These are phyloP conservation scores for Neofusicoccum ribis DNA, from an alignment of 2,329 filamentous ascomycete species.

Conservation along the genomic window DNA sequence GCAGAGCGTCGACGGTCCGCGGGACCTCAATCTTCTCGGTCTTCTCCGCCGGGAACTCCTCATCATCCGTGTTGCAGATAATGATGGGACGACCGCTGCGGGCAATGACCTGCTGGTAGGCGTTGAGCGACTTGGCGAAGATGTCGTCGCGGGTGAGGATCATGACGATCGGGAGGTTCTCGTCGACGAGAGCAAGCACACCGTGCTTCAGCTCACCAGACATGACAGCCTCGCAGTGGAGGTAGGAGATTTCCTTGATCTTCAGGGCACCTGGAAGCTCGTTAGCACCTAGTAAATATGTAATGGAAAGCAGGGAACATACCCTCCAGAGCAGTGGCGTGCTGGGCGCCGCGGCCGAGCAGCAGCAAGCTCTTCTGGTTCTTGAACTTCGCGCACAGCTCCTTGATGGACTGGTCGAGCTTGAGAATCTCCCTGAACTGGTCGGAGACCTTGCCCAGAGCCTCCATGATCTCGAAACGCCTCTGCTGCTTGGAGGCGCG, in stretches of 20 bases:
- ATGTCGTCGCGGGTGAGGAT: slow-evolving; percentile 94
- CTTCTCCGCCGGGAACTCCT: slow-evolving; percentile 83
- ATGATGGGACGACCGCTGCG: slow-evolving; percentile 95
- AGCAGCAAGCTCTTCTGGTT: slow-evolving; percentile 95
- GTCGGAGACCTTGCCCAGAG: slow-evolving; percentile 79
- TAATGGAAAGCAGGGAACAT: slow-evolving; percentile 22
- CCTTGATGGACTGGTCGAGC: slow-evolving; percentile 91
- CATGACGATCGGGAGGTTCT: slow-evolving; percentile 99
- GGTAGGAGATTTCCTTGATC: slow-evolving; percentile 99
- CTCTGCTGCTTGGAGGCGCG: slow-evolving; percentile 90
- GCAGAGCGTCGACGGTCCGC: slow-evolving; percentile 89
- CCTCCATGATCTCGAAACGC: slow-evolving; percentile 94
- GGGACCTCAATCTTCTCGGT: slow-evolving; percentile 98
- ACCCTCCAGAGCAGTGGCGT: slow-evolving; percentile 93
- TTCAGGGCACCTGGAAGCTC: slow-evolving; percentile 71
- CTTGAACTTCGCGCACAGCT: slow-evolving; percentile 91
- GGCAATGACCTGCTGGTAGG: slow-evolving; percentile 98
- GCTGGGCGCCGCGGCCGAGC: slow-evolving; percentile 92
- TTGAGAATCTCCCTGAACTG: slow-evolving; percentile 92
- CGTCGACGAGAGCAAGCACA: slow-evolving; percentile 93
- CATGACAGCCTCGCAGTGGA: slow-evolving; percentile 99
- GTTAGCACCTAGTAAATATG: slow-evolving; percentile 24
- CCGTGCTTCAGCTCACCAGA: slow-evolving; percentile 99
- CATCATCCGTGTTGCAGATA: slow-evolving; percentile 89
- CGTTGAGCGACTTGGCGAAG: slow-evolving; percentile 98